phyloP scores from a whole-genome alignment of 2,329 filamentous ascomycete genomes.

The Xylaria sp. region DNA sequence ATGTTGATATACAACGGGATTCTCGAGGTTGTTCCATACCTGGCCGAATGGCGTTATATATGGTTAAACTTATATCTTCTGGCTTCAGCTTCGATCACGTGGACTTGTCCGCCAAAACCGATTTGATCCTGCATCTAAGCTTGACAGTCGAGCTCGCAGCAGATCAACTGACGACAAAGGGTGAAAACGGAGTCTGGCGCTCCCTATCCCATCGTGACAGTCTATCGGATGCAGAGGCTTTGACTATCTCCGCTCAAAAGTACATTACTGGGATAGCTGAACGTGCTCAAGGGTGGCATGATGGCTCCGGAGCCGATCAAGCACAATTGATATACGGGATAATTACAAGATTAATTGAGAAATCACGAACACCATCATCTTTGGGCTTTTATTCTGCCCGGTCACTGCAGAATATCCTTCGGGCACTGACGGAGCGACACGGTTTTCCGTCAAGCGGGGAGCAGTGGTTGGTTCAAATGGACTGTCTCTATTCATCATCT shows the following conservation, averaged over 20 bases:
- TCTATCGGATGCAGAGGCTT: constrained; percentile 55
- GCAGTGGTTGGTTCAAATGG: constrained; percentile 58
- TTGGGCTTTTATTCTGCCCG: constrained; percentile 64
- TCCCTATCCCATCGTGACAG: constrained; percentile 52
- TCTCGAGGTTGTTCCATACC: constrained; percentile 76
- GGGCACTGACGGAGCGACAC: constrained; percentile 59
- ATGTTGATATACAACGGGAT: constrained; percentile 62
- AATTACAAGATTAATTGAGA: constrained; percentile 57
- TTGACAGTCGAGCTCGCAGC: constrained; percentile 63
- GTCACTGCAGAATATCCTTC: constrained; percentile 62
- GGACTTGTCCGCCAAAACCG: constrained; percentile 57
- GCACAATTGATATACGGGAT: constrained; percentile 56
- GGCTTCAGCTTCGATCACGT: constrained; percentile 55
- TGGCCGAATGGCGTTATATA: constrained; percentile 80
- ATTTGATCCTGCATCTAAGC: constrained; percentile 63
- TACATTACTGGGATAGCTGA: constrained; percentile 52
- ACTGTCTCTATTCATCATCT: constrained; percentile 59
- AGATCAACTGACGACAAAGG: constrained; percentile 63
- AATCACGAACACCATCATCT: constrained; percentile 56
- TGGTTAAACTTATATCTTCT: constrained; percentile 65
- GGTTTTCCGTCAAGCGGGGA: constrained; percentile 60
- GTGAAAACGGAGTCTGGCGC: constrained; percentile 60
- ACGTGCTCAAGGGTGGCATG: constrained; percentile 54
- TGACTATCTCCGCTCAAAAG: constrained; percentile 56
- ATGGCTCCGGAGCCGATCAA: constrained; percentile 49